Conservation (phyloP, 1,139 yeast species). For the Suhomyces taliae region DNA sequence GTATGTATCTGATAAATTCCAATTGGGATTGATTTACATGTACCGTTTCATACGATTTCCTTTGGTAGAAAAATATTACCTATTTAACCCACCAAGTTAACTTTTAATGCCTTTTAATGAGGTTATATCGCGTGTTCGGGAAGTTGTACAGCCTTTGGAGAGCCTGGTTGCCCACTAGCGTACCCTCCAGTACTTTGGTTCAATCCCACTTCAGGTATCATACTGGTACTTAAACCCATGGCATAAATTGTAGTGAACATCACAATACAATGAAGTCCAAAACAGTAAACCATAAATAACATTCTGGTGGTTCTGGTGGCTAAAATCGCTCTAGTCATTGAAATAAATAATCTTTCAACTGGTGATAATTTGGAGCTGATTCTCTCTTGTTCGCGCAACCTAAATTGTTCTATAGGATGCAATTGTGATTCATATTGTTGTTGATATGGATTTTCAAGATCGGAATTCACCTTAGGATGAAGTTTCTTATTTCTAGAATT, state of each 20-base stretch:
- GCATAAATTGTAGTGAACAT: conserved; percentile 64
- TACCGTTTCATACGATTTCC: too few relatives aligned
- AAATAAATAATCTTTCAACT: conserved; percentile 73
- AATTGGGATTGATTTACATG: too few relatives aligned
- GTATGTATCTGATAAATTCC: too few relatives aligned
- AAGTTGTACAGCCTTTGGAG: conserved; percentile 10
- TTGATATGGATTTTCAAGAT: conserved; percentile 61
- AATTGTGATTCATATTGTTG: conserved; percentile 72
- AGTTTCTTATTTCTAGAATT: conserved; percentile 20
- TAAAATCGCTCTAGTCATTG: conserved; percentile 69
- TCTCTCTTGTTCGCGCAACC: conserved; percentile 75
- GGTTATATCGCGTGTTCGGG: conserved; percentile 5
- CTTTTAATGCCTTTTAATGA: too few relatives aligned
- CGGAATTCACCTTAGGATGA: conserved; percentile 36
- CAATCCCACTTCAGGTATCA: conserved; percentile 52
- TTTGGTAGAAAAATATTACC: too few relatives aligned
- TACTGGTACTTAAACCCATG: conserved; percentile 47
- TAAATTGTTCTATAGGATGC: conserved; percentile 83
- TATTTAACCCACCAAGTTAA: too few relatives aligned
- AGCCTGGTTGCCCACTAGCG: conserved; percentile 20
- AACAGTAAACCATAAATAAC: conserved; percentile 71
- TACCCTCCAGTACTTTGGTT: conserved; percentile 50
- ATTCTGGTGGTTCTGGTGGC: conserved; percentile 74
- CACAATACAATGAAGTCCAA: conserved; percentile 72
- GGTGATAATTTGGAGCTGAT: conserved; percentile 74